Conservation (phyloP, 441 rosid species). For the Geranium incanum region DNA sequence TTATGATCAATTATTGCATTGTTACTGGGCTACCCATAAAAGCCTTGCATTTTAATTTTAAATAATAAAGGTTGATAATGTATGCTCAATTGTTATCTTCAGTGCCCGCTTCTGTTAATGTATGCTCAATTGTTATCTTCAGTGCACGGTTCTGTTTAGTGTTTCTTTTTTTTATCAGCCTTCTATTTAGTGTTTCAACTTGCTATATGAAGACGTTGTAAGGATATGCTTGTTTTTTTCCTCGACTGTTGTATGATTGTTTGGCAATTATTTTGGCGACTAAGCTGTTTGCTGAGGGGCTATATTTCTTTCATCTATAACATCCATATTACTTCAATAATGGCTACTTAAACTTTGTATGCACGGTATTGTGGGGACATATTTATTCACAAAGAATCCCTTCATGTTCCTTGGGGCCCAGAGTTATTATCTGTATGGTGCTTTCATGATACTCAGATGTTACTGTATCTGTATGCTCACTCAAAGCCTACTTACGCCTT, state of each 20-base stretch:
- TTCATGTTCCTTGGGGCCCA: not conserved
- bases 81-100: not conserved
- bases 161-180: too few relatives aligned
- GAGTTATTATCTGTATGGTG: too few relatives aligned
- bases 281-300: not conserved
- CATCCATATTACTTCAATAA: not conserved
- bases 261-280: not conserved
- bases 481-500: too few relatives aligned
- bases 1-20: not conserved
- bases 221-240: not conserved
- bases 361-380: not conserved
- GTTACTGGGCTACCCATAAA: not conserved
- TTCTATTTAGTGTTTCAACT: not conserved
- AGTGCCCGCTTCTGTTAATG: not conserved
- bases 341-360: not conserved
- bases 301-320: not conserved
- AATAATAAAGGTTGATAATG: not conserved
- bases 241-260: not conserved
- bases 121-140: not conserved
- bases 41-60: not conserved
- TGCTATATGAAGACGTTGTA: not conserved
- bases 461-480: too few relatives aligned
- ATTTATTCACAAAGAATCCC: not conserved
- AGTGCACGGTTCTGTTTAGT: not conserved
- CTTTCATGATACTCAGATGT: too few relatives aligned